Evolutionary conservation across 257 asterid genomes (phyloP), one percentile per base, ranked within the genome.

Genomic region (Solanum gandarillasii): DNA sequence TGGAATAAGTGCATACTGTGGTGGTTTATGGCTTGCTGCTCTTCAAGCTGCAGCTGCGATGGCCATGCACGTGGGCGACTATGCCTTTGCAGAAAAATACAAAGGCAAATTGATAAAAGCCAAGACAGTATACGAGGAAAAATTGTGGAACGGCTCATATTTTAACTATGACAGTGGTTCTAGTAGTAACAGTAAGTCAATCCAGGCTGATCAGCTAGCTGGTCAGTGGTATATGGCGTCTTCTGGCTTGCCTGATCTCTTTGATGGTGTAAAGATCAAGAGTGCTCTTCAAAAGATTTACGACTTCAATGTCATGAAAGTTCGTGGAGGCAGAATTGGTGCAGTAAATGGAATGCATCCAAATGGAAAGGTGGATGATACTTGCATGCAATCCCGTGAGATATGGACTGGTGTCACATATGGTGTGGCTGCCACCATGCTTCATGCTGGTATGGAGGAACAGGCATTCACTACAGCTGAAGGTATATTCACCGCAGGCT

Each of bases 311-410:
- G 99, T 97, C 31, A 96, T 96, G 98, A 97, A 93, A 91, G 92
- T 94, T 55, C 86, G 89, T 43, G 98, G 98, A 32, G 99, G 99
- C 32, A 90, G 94, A 92, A 96, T 96, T 91, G 99, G 99, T 20
- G 99, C 99, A 1, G 99, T 95, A 46, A 97, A 97, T n/a, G 99
- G 99, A 86, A 96, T 97, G 98, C 93, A 95, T 88, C 98, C 98
- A 27, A 97, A 83, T 46, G 99, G 99, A 12, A 96, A 93, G 91
- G 96, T 97, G 31, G 99, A 97, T n/a, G 99, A 96, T 87, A 94
- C 98, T 1, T 97, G 99, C 93, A 97, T 97, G 99, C 99, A 97
- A 89, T 97, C 99, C 12, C 94, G 99, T 7, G 99, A 97, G 86
- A 93, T 96, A 35, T 97, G 99, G 99, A 91, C 98, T 1, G 99